phyloP scores from a whole-genome alignment of 768 basidiomycete genomes.

The Hygrocybe punicea region DNA sequence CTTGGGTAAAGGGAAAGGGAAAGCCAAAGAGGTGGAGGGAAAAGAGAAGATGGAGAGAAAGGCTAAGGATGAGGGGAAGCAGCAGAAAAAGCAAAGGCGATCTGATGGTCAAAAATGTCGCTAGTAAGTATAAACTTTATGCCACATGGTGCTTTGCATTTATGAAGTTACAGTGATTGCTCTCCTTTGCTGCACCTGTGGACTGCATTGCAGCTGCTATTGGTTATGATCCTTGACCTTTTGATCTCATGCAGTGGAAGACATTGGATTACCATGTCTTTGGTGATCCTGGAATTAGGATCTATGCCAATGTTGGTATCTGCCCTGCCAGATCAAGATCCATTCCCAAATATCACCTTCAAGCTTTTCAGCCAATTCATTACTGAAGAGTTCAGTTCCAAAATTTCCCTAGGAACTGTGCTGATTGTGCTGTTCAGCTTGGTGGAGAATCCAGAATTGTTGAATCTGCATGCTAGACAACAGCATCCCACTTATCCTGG shows the following conservation, averaged over 20 bases:
- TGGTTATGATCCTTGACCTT: no score
- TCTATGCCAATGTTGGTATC: neutral
- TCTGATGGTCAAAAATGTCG: neutral
- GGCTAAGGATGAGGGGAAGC: neutral
- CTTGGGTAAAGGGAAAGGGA: neutral
- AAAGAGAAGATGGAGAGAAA: neutral
- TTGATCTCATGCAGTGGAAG: no score
- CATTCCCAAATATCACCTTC: conserved; percentile 5
- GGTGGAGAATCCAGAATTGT: neutral
- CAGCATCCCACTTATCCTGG: neutral
- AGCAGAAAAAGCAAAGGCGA: neutral
- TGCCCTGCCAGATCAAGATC: neutral
- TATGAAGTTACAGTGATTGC: no score
- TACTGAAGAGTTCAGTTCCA: neutral
- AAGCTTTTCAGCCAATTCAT: neutral
- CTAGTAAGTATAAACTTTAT: neutral
- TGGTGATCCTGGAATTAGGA: neutral
- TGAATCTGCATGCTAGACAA: conserved; percentile 4
- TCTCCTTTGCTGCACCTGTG: no score
- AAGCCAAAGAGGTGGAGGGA: neutral
- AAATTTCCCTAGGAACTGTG: neutral
- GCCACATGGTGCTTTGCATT: neutral
- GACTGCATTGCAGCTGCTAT: no score
- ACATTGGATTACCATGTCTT: neutral
- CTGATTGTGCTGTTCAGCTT: conserved; percentile 1